Base-by-base conservation (phyloP, 139 green algal species). In the Volvox reticuliferus region DNA sequence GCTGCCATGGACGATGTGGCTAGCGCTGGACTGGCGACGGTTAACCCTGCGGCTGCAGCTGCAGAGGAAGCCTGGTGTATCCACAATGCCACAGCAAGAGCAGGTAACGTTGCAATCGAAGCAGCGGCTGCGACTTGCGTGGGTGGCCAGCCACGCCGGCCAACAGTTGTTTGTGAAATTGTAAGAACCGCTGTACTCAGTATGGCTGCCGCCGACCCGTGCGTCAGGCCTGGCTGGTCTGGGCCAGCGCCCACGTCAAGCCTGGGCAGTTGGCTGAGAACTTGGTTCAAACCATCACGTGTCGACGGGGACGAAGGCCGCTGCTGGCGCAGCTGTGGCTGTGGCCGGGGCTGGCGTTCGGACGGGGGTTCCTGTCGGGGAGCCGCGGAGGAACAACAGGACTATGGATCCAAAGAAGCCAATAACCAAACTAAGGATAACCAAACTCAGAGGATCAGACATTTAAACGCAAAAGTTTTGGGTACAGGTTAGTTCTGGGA, bases 71-170 rank as follows among this genome's bases (percentile, higher is more conserved):
- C n/a, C n/a, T n/a, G 55, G 12, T 22, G 19, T 36, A 18, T 33
- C 81, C 84, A 89, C 3, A 63, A 20, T 1, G 67, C 79, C 26
- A 69, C 84, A 0, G 68, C 84, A 3, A 89, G 35, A 18, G 68
- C 36, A 0, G 84, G 84, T 0, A 89, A 28, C 12, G 67, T 75
- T 21, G 67, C 36, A 20, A 89, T 32, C 16, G 84, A 71, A 12
- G 84, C 84, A 17, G 84, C 36, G 2, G 84, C 68, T 13, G 84
- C 84, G 0, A 69, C n/a, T 69, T 55, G 67, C 68, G 17, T 89
- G 6, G 68, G 68, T 6, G 84, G 50, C 84, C 84, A 89, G 28
- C 84, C 33, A 35, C 9, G 71, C 21, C 2, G 14, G 24, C 71
- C 71, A 20, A 32, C 71, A 36, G 16, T 30, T n/a, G 65, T 28